These are phyloP conservation scores for Ceratobasidium sp. DNA, from an alignment of 1,284 basidiomycete genomes.

Conservation along the genomic window DNA sequence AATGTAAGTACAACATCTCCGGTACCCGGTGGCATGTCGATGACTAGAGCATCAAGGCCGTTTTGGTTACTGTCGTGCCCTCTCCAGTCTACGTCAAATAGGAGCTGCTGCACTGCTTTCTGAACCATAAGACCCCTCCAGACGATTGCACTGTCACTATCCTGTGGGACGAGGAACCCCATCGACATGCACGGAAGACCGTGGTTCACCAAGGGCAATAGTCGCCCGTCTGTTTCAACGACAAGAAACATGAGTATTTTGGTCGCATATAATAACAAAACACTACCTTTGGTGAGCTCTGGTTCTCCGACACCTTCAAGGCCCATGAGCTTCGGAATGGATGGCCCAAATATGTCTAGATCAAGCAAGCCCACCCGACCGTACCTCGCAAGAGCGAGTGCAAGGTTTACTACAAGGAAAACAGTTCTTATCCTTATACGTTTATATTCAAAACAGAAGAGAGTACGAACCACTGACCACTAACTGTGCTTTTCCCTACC, in stretches of 20 bases:
- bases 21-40: conserved; percentile 98
- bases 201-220: conserved; percentile 90
- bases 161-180: conserved; percentile 79
- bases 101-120: conserved; percentile 96
- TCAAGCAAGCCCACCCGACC: conserved; percentile 89
- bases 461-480: conserved; percentile 66
- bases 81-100: conserved; percentile 97
- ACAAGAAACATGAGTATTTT: background rate
- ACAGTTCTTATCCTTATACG: background rate
- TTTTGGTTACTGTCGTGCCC: conserved; percentile 56
- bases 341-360: conserved; percentile 96
- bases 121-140: conserved; percentile 99
- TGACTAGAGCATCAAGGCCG: conserved; percentile 85
- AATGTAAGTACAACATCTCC: conserved; percentile 95
- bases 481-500: conserved; percentile 96
- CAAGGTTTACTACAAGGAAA: conserved; percentile 79
- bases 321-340: conserved; percentile 95
- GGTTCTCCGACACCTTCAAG: conserved; percentile 87
- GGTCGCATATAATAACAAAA: conserved; percentile 33
- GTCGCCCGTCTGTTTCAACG: conserved; percentile 71
- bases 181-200: conserved; percentile 97
- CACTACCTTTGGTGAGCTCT: conserved; percentile 76
- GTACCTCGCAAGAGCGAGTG: conserved; percentile 72
- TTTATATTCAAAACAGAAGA: background rate
- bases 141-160: conserved; percentile 83